Base-by-base conservation (phyloP, 1,284 basidiomycete species). In the Puccinia polysora region DNA sequence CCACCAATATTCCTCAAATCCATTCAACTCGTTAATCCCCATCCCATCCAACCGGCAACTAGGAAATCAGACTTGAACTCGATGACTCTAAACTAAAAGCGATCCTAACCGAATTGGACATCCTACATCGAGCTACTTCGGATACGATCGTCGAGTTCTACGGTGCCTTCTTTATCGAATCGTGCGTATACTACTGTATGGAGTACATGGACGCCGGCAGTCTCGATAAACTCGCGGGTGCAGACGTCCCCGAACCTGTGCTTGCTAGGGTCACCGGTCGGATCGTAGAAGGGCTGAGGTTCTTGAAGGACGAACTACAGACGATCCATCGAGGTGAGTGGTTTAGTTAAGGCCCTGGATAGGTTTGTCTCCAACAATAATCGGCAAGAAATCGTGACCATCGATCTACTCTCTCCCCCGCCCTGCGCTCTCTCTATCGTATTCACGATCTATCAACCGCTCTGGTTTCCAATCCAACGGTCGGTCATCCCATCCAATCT, bases 161-260 rank as follows among this genome's bases (percentile, higher is more conserved):
- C 80, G 95, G 95, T 53, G 95, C 95, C 2, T 98, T 98, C 83
- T 97, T 97, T 80, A 93, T 97, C 80, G 95, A 98, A 80, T 91
- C 89, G 28, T 98, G 90, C 81, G 95, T 98, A 43, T 97, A 97
- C 81, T 97, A 97, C 81, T 97, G 95, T 82, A 97, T 98, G 93
- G 95, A 98, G 83, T 92, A 89, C 81, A 97, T 98, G 95, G 93
- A 98, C 78, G 92, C 91, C 2, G 92, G 94, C 18, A 90, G 88
- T 71, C 84, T 98, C 59, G 95, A 97, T 80, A 92, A 90, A 75
- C 84, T 97, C 0, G 86, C 86, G 45, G 84, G 77, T 73, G 81
- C 82, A 45, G 86, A 86, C 52, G 86, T 92, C 15, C 90, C 90
- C 1, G 92, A 97, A 80, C 83, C 86, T 53, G 90, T 94, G 1